A percentile compares a stretch with the other conserved stretches of the same genome.
phyloP scores from a whole-genome alignment of 306 rosid species.

The Prunus fruticosa region DNA sequence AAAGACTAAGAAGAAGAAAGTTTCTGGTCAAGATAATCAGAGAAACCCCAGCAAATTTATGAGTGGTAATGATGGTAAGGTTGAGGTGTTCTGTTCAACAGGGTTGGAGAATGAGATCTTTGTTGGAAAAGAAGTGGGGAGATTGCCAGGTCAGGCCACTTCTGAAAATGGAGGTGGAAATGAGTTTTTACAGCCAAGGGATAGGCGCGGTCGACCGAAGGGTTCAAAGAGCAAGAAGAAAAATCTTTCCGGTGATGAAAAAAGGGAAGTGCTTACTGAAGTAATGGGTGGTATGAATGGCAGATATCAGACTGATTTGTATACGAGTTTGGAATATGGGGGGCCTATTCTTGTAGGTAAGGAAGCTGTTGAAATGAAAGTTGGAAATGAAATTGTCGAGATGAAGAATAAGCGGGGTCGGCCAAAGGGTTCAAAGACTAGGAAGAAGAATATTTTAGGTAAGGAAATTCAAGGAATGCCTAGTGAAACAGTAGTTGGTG shows the following conservation, averaged over 20 bases:
- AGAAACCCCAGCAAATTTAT: too few species aligned
- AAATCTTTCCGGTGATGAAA: too few species aligned
- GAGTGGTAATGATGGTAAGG: neutral
- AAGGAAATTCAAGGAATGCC: conserved; percentile 1
- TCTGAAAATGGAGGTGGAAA: neutral
- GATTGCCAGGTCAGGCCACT: neutral
- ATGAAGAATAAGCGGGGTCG: conserved; percentile 6
- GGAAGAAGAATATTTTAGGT: conserved; percentile 15
- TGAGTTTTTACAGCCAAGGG: conserved; percentile 5
- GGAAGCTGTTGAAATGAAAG: neutral
- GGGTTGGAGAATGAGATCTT: neutral
- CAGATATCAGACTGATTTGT: too few species aligned
- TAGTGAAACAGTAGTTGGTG: neutral
- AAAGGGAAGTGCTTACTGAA: too few species aligned
- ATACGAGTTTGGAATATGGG: too few species aligned
- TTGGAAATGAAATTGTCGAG: conserved; percentile 9
- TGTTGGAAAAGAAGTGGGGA: neutral
- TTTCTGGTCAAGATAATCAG: neutral
- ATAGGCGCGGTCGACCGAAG: conserved; percentile 11
- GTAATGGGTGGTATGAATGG: too few species aligned
- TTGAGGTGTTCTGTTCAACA: too few species aligned
- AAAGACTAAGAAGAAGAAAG: conserved; percentile 18
- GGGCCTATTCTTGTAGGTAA: neutral
- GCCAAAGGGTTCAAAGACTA: conserved; percentile 5
- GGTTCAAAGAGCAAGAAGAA: too few species aligned